Conservation (phyloP, 257 asterid genomes). For the Euphrasia confusa region DNA sequence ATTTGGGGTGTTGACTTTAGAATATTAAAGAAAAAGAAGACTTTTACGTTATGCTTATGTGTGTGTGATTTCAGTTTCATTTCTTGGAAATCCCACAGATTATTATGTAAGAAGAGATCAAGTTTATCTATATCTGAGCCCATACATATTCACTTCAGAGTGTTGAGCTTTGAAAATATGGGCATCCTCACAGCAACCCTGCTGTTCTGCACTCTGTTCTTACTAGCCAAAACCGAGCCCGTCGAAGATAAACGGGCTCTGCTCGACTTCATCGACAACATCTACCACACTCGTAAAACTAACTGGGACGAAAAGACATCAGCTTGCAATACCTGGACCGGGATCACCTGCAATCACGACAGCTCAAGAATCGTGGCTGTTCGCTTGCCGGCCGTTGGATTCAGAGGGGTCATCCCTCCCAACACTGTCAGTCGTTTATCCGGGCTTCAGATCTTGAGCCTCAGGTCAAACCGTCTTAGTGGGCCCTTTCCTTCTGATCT, state of each 20-base stretch:
- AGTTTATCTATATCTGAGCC: not conserved
- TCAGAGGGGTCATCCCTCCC: constrained; percentile 35
- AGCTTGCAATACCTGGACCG: constrained; percentile 42
- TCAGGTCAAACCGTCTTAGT: constrained; percentile 41
- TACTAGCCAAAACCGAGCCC: constrained; percentile 29
- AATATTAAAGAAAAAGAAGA: constrained; percentile 20
- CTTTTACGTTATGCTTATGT: not conserved
- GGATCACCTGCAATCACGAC: constrained; percentile 37
- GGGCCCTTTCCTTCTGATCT: constrained; percentile 50
- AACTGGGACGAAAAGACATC: constrained; percentile 37
- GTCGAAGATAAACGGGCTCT: constrained; percentile 45
- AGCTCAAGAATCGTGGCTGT: constrained; percentile 34
- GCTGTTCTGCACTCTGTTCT: constrained; percentile 15
- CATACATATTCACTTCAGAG: constrained; percentile 3
- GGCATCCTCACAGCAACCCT: constrained; percentile 25
- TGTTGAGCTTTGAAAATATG: constrained; percentile 23
- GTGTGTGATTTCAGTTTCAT: constrained; percentile 20
- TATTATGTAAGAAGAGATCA: not conserved
- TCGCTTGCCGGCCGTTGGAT: constrained; percentile 43
- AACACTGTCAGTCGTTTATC: constrained; percentile 47
- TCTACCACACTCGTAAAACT: constrained; percentile 30
- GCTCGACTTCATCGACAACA: constrained; percentile 35
- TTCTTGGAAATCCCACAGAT: constrained; percentile 9
- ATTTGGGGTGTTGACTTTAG: constrained; percentile 35
- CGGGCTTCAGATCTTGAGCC: constrained; percentile 40